Evolutionary conservation across 2,329 filamentous ascomycete genomes (phyloP), one percentile per base, ranked within the genome.

Genomic region (Chrysosporium queenslandicum): DNA sequence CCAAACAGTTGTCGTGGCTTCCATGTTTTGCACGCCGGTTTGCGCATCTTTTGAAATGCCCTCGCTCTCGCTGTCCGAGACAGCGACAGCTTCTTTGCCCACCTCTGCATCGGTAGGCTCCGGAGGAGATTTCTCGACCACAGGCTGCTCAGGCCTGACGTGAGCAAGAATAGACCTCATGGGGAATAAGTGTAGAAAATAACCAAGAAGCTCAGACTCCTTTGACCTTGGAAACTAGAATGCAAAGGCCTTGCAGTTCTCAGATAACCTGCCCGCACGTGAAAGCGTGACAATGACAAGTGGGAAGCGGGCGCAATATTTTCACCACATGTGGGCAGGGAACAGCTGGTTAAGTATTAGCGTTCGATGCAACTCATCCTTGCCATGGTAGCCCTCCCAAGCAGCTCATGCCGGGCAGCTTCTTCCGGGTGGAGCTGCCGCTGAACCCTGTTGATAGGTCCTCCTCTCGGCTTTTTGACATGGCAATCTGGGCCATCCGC

Each of bases 1-100:
- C 71, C 71, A 73, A 32, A 64, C 65, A 46, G 66, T 58, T 7
- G 71, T 66, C 14, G 67, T 63, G 9, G 70, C 71, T 58, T 73
- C 67, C 11, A 70, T 65, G 42, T 69, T 64, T 46, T 69, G 64
- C 16, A 72, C 69, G 57, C 69, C 69, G 40, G 55, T 18, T 43
- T 60, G 58, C 3, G 47, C 50, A 46, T 52, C 50, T 18, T 45
- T 46, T 12, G 54, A 54, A 29, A 49, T 49, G 16, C 21, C 21
- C 3, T 54, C 54, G 43, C 43, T 47, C 14, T 43, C 40, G 16
- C 40, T 50, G 18, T 50, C 45, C 12, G 42, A 45, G 39, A 36
- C 12, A 34, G 25, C 25, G n/a, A 20, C 36, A 21, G 14, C 16
- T 18, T 51, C 53, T 40, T 18, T 52, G 14, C 29, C 30, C 20